Evolutionary conservation across 208 protist species (phyloP).

Genomic region (Herpetomonas tarakana): DNA sequence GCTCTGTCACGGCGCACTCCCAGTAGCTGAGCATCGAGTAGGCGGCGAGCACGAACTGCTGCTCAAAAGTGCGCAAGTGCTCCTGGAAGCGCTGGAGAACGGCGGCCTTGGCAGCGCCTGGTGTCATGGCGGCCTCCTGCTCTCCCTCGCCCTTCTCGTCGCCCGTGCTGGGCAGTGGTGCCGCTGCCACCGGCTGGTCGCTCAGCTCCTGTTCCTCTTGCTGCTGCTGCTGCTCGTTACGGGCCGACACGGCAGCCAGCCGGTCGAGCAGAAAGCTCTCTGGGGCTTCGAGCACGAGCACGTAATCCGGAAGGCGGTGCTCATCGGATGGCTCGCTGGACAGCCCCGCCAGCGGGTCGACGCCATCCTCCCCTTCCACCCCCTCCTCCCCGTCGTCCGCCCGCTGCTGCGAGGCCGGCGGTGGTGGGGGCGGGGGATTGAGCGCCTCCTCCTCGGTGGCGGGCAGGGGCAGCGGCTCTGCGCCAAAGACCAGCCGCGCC

Average conservation of each 20-base stretch:
- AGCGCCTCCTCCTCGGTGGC: conserved; percentile 81
- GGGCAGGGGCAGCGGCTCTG: conserved; percentile 39
- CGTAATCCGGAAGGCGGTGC: conserved; percentile 61
- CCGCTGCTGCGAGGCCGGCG: conserved; percentile 7
- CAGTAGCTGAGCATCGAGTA: conserved; percentile 78
- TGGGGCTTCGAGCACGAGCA: conserved; percentile 70
- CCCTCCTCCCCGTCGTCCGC: conserved; percentile 12
- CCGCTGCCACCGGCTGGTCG: neutral
- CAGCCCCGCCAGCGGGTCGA: conserved; percentile 25
- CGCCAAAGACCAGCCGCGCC: conserved; percentile 79
- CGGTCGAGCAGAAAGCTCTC: conserved; percentile 80
- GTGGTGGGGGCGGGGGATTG: conserved; percentile 19
- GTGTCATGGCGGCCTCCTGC: conserved; percentile 12
- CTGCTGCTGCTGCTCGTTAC: neutral
- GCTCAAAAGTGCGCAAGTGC: conserved; percentile 41
- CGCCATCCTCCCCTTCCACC: conserved; percentile 12
- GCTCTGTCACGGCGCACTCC: conserved; percentile 56
- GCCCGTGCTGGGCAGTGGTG: neutral
- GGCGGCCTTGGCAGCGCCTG: conserved; percentile 16
- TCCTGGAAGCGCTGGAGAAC: conserved; percentile 60
- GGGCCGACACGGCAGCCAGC: conserved; percentile 25
- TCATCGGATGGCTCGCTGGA: conserved; percentile 48
- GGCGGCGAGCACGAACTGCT: conserved; percentile 53
- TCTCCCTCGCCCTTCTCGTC: conserved; percentile 7
- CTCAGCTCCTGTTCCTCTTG: neutral